Base-by-base conservation (phyloP, 2,329 filamentous ascomycete genomes). In the Colletotrichum agaves region DNA sequence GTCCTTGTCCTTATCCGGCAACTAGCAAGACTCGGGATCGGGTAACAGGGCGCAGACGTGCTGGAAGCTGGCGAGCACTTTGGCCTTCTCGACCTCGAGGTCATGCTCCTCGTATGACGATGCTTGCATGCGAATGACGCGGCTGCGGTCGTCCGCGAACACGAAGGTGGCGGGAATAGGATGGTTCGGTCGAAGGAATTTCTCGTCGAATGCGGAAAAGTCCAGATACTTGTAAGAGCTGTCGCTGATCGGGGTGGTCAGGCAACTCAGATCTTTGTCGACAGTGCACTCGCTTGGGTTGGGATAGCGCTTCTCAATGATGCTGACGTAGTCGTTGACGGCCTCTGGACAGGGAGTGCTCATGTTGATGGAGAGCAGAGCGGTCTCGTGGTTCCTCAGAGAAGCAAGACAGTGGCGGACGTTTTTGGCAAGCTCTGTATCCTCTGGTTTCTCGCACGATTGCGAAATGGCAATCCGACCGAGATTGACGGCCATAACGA, bases 1-100 rank as follows among this genome's bases (percentile, higher is more conserved):
- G 5, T 49, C 4, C 52, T 7, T 8, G 27, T 56, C 27, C 17
- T 35, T 52, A n/a, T 31, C 33, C 31, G 17, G 10, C 23, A 27
- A 15, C 61, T 49, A 58, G 10, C 4, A 6, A 33, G 50, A 57
- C 13, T 41, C 46, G 33, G 12, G n/a, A 10, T 63, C 61, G 3
- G 61, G 61, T 8, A 63, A 19, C 17, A 63, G 4, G 3, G 53
- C n/a, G 50, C 61, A 63, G n/a, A 15, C 27, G 11, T 57, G 61
- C 8, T n/a, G 15, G 3, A 23, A 12, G 17, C 31, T 8, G 12
- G 17, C 19, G 0, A 63, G 53, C 3, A 33, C 17, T 4, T 4
- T 19, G 8, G 41, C 19, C n/a, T 63, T 56, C 3, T 12, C 12
- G 19, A 23, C n/a, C 19, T 58, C 39, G 13, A 33, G 43, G 4